These are phyloP conservation scores for Chloromonas sp. DNA, from an alignment of 163 green algal species.

Conservation along the genomic window DNA sequence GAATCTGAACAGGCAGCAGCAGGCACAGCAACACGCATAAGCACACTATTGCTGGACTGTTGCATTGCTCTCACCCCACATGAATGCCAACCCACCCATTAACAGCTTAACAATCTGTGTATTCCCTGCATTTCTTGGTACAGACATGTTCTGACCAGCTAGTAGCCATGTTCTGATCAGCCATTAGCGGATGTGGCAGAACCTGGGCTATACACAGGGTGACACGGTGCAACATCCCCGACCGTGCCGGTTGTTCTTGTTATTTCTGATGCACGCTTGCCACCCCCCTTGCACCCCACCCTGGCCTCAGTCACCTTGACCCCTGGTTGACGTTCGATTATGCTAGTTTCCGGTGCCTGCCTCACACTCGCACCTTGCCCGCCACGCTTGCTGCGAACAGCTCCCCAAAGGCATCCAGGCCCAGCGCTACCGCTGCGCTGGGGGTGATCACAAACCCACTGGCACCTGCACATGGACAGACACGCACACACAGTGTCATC, in stretches of 20 bases:
- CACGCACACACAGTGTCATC: too few species aligned
- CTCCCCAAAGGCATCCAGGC: slow-evolving; percentile 58
- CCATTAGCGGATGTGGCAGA: too few species aligned
- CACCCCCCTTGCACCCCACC: background rate
- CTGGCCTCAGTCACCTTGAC: too few species aligned
- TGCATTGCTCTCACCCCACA: slow-evolving; percentile 13
- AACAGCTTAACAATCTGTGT: too few species aligned
- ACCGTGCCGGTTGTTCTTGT: too few species aligned
- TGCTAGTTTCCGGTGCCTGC: too few species aligned
- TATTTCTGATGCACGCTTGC: background rate
- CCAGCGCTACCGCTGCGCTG: slow-evolving; percentile 38
- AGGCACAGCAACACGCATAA: slow-evolving; percentile 10
- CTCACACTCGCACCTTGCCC: slow-evolving; percentile 36
- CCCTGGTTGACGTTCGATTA: too few species aligned
- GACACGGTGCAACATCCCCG: too few species aligned
- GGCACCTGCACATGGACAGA: slow-evolving; percentile 14
- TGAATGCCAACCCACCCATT: background rate
- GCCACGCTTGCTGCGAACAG: slow-evolving; percentile 59
- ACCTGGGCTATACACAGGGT: too few species aligned
- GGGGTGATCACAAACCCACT: slow-evolving; percentile 57
- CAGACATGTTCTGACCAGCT: too few species aligned
- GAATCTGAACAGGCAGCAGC: slow-evolving; percentile 9
- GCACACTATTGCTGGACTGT: slow-evolving; percentile 17
- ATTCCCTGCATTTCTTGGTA: too few species aligned
- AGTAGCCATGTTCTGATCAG: too few species aligned